Base-by-base conservation (phyloP, 2,329 filamentous ascomycete species). In the Aurifilum marmelostoma region DNA sequence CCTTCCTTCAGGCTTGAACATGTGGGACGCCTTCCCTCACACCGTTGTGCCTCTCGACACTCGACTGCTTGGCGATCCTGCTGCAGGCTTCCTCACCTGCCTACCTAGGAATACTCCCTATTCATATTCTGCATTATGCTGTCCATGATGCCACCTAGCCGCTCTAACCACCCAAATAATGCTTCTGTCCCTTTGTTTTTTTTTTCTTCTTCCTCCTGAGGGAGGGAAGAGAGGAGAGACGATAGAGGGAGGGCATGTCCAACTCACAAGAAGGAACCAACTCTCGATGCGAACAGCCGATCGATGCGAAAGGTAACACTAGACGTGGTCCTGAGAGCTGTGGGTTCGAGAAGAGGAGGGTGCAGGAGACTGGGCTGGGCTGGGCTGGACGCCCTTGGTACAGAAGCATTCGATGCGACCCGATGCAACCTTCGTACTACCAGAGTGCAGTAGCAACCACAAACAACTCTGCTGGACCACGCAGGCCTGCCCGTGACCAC, bases 401-500 rank as follows among this genome's bases (percentile, higher is more conserved):
- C 8, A 62, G 32, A 24, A 27, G 18, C 59, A 39, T n/a, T 27
- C 39, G 32, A 41, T 62, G 52, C 52, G 52, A 56, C 52, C 39
- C 37, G 43, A 63, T 63, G 60, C 43, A 11, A 63, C 60, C 37
- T 63, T 63, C 60, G n/a, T 21, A 32, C 24, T 63, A 50, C 59
- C 34, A 39, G 12, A 8, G 58, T 41, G 18, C 43, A n/a, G 43
- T n/a, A 47, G 43, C 43, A 47, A 47, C 18, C 16, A 47, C 18
- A 21, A 16, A n/a, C 34, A 8, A 54, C 11, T 54, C 14, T n/a
- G 8, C 37, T 21, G 24, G 21, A 14, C 52, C 27, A 56, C 52
- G 52, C 52, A 29, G 27, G 52, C 52, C 60, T 47, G 24, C 60
- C 60, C 27, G 52, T 56, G 52, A 56, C 14, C 52, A 56, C 52